Base-by-base conservation (phyloP, 495 filamentous ascomycete species). In the Penicillium daleae region DNA sequence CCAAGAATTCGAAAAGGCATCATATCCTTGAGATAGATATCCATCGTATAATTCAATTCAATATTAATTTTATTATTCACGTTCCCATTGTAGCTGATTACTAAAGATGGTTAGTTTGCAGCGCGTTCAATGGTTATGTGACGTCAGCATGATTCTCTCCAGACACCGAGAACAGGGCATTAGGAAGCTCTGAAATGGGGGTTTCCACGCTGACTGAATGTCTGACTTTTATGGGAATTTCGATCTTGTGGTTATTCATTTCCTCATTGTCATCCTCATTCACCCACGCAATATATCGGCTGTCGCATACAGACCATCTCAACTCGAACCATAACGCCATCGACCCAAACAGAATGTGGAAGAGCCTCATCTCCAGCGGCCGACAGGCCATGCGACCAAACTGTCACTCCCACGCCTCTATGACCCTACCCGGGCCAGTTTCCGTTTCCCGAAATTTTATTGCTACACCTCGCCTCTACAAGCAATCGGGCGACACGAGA, bases 81-180 rank as follows among this genome's bases (percentile, higher is more conserved):
- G 8, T 49, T 27, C 22, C 13, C 0, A 17, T 33, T 33, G 3
- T 61, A 71, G 61, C 66, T 68, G n/a, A 63, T 61, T 71, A 55
- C 62, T 31, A 4, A 15, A 65, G 61, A 15, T 15, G 59, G 69
- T 59, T 65, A 71, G 69, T 59, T 65, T 69, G 69, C 19, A 46
- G 40, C n/a, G 27, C 17, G 21, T 46, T 7, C 21, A 13, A 21
- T 12, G 42, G 19, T 12, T 46, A 39, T 60, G 61, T 78, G 75
- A 78, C 75, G 75, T 78, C 75, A 76, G 59, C 31, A 75, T 78
- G 75, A 78, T 69, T 27, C 19, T 46, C 21, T 24, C 42, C 55
- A 24, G 21, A 40, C 40, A 31, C 31, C 39, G 2, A 40, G 66
- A 69, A 69, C 67, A 59, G 55, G 67, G 66, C 54, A 65, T 4